Conservation (phyloP, 306 rosid genomes). For the Echinosophora koreensis region DNA sequence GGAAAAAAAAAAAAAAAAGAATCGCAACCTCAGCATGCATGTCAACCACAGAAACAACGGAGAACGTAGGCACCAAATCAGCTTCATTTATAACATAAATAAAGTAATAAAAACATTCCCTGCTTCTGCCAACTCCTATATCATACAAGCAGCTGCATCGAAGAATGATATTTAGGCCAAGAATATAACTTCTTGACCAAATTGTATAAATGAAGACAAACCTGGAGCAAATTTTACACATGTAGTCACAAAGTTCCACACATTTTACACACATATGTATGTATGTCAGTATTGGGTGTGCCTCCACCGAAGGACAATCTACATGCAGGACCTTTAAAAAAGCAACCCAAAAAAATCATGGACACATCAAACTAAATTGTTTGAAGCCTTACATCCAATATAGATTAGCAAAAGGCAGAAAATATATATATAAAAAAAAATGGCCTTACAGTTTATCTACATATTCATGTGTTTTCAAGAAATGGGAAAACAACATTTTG, state of each 20-base stretch:
- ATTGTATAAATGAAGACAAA: conserved; percentile 37
- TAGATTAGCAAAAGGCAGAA: no score
- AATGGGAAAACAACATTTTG: conserved; percentile 3
- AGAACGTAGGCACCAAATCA: conserved; percentile 94
- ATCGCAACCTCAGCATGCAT: conserved; percentile 85
- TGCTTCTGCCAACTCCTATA: no score
- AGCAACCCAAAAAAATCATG: neutral
- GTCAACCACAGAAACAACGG: conserved; percentile 94
- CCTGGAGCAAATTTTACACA: conserved; percentile 97
- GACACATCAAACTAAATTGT: conserved; percentile 12
- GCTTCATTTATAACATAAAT: conserved; percentile 98
- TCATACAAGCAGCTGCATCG: no score
- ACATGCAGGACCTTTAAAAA: conserved; percentile 17
- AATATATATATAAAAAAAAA: conserved; percentile 11
- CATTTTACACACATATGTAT: conserved; percentile 86
- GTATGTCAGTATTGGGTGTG: conserved; percentile 90
- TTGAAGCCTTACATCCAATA: conserved; percentile 30
- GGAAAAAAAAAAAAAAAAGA: neutral
- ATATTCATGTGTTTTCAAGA: conserved; percentile 9
- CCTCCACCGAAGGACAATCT: conserved; percentile 99
- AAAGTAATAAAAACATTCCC: no score
- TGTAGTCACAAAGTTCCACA: conserved; percentile 69
- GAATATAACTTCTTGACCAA: conserved; percentile 21
- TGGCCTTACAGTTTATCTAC: conserved; percentile 30
- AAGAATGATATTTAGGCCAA: conserved; percentile 44